Conservation (phyloP, 2,329 filamentous ascomycete species). For the Didymella exigua region DNA sequence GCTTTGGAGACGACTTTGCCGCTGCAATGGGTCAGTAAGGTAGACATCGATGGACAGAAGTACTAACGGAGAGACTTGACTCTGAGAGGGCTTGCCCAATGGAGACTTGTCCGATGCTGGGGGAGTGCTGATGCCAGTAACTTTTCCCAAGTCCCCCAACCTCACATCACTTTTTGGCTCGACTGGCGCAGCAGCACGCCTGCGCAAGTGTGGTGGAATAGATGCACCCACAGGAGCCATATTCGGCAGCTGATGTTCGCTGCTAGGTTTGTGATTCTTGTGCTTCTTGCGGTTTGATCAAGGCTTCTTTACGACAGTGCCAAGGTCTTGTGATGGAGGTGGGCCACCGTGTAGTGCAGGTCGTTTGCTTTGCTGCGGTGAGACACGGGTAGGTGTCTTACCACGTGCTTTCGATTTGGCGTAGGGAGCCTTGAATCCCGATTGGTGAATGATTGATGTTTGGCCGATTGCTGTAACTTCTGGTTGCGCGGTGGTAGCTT, state of each 20-base stretch:
- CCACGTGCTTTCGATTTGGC: slow-evolving; percentile 1
- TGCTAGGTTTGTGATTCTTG: neutral
- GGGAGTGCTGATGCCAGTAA: slow-evolving; percentile 2
- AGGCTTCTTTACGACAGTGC: neutral
- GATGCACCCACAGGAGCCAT: slow-evolving; percentile 20
- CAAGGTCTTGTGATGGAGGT: neutral
- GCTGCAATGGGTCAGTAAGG: slow-evolving; percentile 1
- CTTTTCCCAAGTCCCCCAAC: neutral
- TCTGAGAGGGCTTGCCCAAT: neutral
- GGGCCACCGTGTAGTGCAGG: slow-evolving; percentile 2
- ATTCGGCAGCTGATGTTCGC: neutral
- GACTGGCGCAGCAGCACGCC: neutral
- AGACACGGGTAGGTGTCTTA: slow-evolving; percentile 1
- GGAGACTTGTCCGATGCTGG: slow-evolving; percentile 16
- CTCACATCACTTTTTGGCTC: slow-evolving; percentile 9
- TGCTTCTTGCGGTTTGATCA: neutral
- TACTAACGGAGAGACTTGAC: neutral
- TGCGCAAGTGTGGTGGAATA: slow-evolving; percentile 37
- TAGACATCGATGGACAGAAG: no score
- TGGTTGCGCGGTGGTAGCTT: neutral
- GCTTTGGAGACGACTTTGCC: neutral
- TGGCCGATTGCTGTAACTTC: neutral
- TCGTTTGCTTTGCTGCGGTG: slow-evolving; percentile 1
- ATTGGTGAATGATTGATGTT: slow-evolving; percentile 7
- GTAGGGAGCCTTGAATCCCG: neutral